Conservation (phyloP, 164 flowering plant species). For the Vitis labrusca region DNA sequence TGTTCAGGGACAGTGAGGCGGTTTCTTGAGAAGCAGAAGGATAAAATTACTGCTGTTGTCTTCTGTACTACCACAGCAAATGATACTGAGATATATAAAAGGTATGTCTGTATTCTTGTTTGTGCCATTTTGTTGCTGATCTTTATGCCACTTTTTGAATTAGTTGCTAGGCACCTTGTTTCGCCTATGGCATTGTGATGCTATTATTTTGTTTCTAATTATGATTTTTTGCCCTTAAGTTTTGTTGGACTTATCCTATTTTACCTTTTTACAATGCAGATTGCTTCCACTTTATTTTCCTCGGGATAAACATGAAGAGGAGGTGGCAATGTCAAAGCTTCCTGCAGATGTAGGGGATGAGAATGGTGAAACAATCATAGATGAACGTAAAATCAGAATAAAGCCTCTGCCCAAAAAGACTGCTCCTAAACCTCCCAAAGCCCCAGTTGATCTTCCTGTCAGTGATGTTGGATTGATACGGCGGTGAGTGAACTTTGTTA, state of each 20-base stretch:
- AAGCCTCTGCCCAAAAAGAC: conserved; percentile 76
- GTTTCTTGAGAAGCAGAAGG: conserved; percentile 92
- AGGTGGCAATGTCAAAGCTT: conserved; percentile 85
- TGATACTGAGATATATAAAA: conserved; percentile 97
- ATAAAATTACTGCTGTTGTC: conserved; percentile 77
- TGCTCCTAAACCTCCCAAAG: conserved; percentile 41
- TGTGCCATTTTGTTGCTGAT: background rate
- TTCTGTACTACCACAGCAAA: conserved; percentile 81
- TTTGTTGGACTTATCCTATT: background rate
- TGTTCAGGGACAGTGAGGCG: conserved; percentile 84
- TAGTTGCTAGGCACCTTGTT: background rate
- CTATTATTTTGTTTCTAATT: background rate
- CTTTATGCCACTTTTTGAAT: background rate
- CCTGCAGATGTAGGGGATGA: conserved; percentile 99
- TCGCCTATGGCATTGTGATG: background rate
- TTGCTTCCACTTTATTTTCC: conserved; percentile 98
- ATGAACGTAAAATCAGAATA: conserved; percentile 98
- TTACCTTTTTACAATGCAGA: conserved; percentile 34
- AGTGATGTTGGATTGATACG: conserved; percentile 71
- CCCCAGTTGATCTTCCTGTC: conserved; percentile 58
- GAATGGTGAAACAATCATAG: conserved; percentile 93
- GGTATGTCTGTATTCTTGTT: conserved; percentile 36
- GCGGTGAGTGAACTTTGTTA: conserved; percentile 48
- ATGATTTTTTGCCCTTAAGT: background rate
- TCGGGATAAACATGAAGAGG: conserved; percentile 92